phyloP scores from a whole-genome alignment of 83 land plant genomes.

The Isoetes engelmannii region DNA sequence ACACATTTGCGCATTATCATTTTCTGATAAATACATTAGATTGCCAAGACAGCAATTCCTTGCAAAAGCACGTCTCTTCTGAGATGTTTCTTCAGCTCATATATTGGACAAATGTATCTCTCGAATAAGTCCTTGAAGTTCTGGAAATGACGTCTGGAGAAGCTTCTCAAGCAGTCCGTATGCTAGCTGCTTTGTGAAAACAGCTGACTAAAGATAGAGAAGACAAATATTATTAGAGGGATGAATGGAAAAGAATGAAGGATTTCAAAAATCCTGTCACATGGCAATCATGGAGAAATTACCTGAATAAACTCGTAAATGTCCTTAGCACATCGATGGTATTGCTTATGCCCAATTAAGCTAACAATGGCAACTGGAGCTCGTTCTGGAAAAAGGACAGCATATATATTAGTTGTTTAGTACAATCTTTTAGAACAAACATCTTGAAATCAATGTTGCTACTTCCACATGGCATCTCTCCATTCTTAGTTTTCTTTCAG shows the following conservation, averaged over 20 bases:
- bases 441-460: neutral
- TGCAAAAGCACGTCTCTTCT: too few species aligned
- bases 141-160: slow-evolving; percentile 69
- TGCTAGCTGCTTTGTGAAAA: slow-evolving; percentile 79
- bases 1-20: too few species aligned
- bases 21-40: too few species aligned
- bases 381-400: slow-evolving; percentile 42
- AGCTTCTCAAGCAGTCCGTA: slow-evolving; percentile 72
- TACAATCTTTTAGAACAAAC: neutral
- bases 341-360: slow-evolving; percentile 84
- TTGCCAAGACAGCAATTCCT: too few species aligned
- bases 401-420: neutral
- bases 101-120: slow-evolving; percentile 10
- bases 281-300: slow-evolving; percentile 1
- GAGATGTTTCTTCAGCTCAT: too few species aligned
- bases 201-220: slow-evolving; percentile 66
- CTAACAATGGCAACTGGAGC: slow-evolving; percentile 85
- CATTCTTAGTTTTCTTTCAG: neutral
- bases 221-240: neutral
- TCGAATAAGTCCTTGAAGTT: slow-evolving; percentile 40
- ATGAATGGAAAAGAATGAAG: neutral
- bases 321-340: slow-evolving; percentile 83
- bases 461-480: neutral
- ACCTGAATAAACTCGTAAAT: slow-evolving; percentile 89
- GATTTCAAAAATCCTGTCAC: neutral